These are phyloP conservation scores for Polytolypa hystricis DNA, from an alignment of 2,329 filamentous ascomycete species.

Conservation along the genomic window DNA sequence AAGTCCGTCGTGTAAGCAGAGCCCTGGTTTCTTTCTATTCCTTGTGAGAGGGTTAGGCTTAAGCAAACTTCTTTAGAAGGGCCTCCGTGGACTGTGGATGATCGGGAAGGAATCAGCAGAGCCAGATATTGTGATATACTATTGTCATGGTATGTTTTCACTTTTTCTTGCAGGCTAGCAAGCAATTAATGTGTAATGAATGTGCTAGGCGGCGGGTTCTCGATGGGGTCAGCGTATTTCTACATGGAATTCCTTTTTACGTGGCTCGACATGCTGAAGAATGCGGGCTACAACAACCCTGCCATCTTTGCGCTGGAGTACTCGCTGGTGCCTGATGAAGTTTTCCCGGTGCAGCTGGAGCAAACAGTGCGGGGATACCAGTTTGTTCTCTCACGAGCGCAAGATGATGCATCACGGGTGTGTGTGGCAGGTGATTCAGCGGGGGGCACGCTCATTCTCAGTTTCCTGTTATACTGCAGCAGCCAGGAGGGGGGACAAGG, in stretches of 20 bases:
- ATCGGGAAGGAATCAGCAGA: slow-evolving; percentile 46
- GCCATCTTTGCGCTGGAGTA: slow-evolving; percentile 73
- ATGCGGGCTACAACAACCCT: slow-evolving; percentile 59
- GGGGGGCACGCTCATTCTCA: slow-evolving; percentile 62
- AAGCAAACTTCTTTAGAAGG: slow-evolving; percentile 23
- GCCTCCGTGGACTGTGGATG: slow-evolving; percentile 59
- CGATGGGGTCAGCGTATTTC: slow-evolving; percentile 71
- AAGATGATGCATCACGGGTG: slow-evolving; percentile 49
- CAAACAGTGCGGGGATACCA: slow-evolving; percentile 61
- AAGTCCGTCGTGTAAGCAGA: slow-evolving; percentile 40
- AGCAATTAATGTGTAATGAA: slow-evolving; percentile 12
- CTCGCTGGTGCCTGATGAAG: slow-evolving; percentile 62
- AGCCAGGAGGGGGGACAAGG: slow-evolving; percentile 34
- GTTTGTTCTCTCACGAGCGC: slow-evolving; percentile 51
- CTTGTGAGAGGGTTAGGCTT: not conserved
- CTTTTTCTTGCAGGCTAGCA: not conserved
- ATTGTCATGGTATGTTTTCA: slow-evolving; percentile 55
- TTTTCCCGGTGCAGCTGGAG: slow-evolving; percentile 52
- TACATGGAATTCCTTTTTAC: slow-evolving; percentile 73
- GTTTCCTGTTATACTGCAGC: slow-evolving; percentile 59
- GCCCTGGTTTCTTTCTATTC: not conserved
- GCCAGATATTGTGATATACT: slow-evolving; percentile 72
- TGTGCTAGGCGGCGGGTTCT: slow-evolving; percentile 60
- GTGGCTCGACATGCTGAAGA: slow-evolving; percentile 55
- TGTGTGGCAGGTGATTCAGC: slow-evolving; percentile 71